A percentile compares a stretch with the other conserved stretches of the same genome.
phyloP scores from a whole-genome alignment of 148 eudicot species.

The Agrostemma githago region DNA sequence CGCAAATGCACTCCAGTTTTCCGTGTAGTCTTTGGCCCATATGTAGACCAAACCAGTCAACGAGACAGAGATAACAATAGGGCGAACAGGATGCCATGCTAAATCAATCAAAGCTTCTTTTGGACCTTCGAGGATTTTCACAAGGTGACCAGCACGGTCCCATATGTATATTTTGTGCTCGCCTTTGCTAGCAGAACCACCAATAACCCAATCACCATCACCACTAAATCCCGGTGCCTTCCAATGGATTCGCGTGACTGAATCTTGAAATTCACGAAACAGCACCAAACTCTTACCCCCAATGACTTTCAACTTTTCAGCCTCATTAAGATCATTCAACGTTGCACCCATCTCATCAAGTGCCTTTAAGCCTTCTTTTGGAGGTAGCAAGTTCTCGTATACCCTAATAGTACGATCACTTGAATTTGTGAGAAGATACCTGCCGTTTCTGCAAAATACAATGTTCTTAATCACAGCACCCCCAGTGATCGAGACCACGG shows the following conservation, averaged over 20 bases:
- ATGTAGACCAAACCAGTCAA: slow-evolving; percentile 78
- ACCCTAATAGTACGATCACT: slow-evolving; percentile 85
- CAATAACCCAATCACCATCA: slow-evolving; percentile 97
- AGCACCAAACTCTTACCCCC: slow-evolving; percentile 73
- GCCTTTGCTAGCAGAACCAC: slow-evolving; percentile 94
- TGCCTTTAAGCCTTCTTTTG: slow-evolving; percentile 46
- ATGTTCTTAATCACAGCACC: slow-evolving; percentile 76
- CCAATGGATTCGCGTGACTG: slow-evolving; percentile 88
- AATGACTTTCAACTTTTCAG: slow-evolving; percentile 59
- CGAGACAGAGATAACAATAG: slow-evolving; percentile 87
- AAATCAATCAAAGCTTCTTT: slow-evolving; percentile 89
- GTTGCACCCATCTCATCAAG: slow-evolving; percentile 40
- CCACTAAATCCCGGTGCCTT: slow-evolving; percentile 97
- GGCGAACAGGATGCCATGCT: slow-evolving; percentile 94
- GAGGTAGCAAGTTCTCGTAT: slow-evolving; percentile 77
- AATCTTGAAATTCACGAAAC: slow-evolving; percentile 90
- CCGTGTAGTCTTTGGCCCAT: slow-evolving; percentile 97
- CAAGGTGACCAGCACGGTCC: slow-evolving; percentile 95
- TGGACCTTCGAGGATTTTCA: slow-evolving; percentile 95
- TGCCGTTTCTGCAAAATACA: slow-evolving; percentile 68
- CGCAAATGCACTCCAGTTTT: slow-evolving; percentile 99
- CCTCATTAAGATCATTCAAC: slow-evolving; percentile 41
- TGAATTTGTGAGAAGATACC: slow-evolving; percentile 89
- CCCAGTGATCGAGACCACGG: slow-evolving; percentile 56
- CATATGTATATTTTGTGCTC: slow-evolving; percentile 96